phyloP scores from a whole-genome alignment of 2,329 filamentous ascomycete genomes.

The Esteya vermicola region DNA sequence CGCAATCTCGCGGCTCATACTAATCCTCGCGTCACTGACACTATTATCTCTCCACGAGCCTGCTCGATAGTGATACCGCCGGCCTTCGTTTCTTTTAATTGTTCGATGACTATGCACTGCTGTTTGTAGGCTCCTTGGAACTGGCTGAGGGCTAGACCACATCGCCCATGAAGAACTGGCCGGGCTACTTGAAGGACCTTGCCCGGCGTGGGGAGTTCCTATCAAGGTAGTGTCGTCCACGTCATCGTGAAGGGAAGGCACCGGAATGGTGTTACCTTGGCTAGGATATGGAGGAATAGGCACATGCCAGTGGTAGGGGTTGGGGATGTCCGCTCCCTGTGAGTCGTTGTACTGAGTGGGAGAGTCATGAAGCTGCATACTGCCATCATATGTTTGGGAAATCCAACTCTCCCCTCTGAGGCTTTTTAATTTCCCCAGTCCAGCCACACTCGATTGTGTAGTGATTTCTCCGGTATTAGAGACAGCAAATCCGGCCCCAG shows the following conservation, averaged over 20 bases:
- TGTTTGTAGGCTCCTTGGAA: neutral
- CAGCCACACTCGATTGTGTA: too few species aligned
- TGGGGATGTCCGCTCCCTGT: conserved; percentile 2
- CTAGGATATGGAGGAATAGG: conserved; percentile 9
- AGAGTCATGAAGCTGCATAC: neutral
- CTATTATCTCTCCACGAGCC: conserved; percentile 29
- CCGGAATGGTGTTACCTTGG: conserved; percentile 11
- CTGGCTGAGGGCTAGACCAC: neutral
- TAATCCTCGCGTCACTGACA: conserved; percentile 25
- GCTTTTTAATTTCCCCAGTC: neutral
- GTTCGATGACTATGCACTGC: conserved; percentile 20
- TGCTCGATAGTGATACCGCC: conserved; percentile 27
- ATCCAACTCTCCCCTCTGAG: neutral
- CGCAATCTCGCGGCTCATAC: conserved; percentile 25
- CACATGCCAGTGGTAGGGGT: conserved; percentile 24
- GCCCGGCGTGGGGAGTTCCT: conserved; percentile 2
- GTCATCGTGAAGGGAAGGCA: conserved; percentile 5
- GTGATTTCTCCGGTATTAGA: too few species aligned
- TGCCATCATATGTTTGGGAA: neutral
- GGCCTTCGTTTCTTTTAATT: conserved; percentile 21
- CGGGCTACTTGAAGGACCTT: neutral
- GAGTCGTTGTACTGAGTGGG: neutral
- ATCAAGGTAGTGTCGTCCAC: conserved; percentile 5
- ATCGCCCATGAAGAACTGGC: too few species aligned
- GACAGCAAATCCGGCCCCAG: neutral